These are phyloP conservation scores for Phialocephala sp. DNA, from an alignment of 2,329 filamentous ascomycete genomes.

Conservation along the genomic window DNA sequence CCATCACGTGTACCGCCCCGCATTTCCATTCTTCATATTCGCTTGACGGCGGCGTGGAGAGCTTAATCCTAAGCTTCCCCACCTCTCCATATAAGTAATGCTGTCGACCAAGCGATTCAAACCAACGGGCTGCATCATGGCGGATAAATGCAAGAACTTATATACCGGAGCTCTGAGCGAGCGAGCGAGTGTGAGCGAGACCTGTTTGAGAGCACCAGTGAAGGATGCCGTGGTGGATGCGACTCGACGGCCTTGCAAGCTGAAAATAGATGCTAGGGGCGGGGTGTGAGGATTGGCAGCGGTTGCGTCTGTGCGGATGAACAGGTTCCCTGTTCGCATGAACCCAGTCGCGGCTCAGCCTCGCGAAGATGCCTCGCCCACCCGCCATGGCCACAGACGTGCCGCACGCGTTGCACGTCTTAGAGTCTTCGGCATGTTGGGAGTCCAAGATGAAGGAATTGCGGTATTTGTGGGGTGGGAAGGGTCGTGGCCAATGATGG, in stretches of 20 bases:
- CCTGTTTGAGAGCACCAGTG: conserved; percentile 8
- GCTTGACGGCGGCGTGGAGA: background rate
- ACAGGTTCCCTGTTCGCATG: conserved; percentile 19
- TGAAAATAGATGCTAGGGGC: conserved; percentile 27
- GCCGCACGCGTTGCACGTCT: conserved; percentile 12
- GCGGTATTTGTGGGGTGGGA: conserved; percentile 8
- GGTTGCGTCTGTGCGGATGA: conserved; percentile 27
- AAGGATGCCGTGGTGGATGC: conserved; percentile 14
- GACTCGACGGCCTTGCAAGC: conserved; percentile 15
- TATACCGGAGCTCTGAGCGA: conserved; percentile 10
- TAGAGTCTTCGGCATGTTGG: conserved; percentile 13
- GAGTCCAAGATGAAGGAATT: background rate
- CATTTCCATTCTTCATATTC: conserved; percentile 19
- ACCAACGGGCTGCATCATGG: conserved; percentile 16
- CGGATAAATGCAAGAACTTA: conserved; percentile 22
- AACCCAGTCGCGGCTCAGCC: conserved; percentile 20
- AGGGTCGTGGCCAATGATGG: background rate
- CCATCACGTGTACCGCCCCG: conserved; percentile 25
- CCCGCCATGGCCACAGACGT: conserved; percentile 3
- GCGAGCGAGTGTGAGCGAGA: background rate
- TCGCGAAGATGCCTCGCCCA: conserved; percentile 23
- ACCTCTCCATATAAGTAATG: conserved; percentile 19
- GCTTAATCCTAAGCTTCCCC: conserved; percentile 15
- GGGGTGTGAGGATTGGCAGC: background rate
- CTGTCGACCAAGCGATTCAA: conserved; percentile 3